Conservation (phyloP, 2,329 filamentous ascomycete genomes). For the Dactylellina drechsleri region DNA sequence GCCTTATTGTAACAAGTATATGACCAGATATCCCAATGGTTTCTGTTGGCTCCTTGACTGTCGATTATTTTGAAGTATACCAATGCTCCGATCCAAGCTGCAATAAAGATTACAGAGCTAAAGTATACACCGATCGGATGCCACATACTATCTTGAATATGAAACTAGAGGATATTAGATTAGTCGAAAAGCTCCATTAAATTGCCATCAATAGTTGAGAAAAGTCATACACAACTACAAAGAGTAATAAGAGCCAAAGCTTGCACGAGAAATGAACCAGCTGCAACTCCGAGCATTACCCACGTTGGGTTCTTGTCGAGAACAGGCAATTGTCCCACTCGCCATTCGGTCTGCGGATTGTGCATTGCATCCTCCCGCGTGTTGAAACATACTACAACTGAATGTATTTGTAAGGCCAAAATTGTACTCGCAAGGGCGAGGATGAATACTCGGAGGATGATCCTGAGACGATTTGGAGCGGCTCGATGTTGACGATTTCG, state of each 20-base stretch:
- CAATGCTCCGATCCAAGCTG: slow-evolving; percentile 12
- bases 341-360: slow-evolving; percentile 1
- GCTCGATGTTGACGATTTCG: not conserved
- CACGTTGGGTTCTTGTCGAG: not conserved
- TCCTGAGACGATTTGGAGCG: not conserved
- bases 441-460: not conserved
- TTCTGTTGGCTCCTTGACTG: slow-evolving; percentile 7
- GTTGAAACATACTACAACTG: not conserved
- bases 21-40: slow-evolving; percentile 17
- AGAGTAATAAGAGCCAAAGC: no score
- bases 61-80: slow-evolving; percentile 16
- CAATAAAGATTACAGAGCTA: not conserved
- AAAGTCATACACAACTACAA: no score
- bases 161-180: no score
- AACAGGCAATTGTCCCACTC: slow-evolving; percentile 4
- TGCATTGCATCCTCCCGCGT: not conserved
- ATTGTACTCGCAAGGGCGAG: not conserved
- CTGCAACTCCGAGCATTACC: no score
- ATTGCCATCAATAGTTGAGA: no score
- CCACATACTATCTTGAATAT: no score
- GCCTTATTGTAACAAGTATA: slow-evolving; percentile 11
- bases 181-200: no score
- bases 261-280: no score
- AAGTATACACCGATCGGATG: not conserved
- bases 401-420: slow-evolving; percentile 1